Evolutionary conservation across 108 stramenopile genomes (phyloP).

Genomic region (Nitzschia sp.): DNA sequence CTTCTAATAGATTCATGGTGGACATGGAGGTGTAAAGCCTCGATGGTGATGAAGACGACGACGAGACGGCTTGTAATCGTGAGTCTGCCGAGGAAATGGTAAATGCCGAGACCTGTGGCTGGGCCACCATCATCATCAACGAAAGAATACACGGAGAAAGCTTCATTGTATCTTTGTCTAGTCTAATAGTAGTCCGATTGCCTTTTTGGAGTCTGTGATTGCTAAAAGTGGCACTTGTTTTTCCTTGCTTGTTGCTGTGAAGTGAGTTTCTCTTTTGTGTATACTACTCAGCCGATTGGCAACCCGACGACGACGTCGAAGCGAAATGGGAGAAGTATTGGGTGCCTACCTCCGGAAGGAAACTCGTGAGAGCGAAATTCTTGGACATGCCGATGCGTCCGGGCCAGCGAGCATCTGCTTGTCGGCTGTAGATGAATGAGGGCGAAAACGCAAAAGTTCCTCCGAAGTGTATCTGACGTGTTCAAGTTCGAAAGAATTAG

Average conservation of each 20-base stretch:
- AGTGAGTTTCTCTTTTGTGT: neutral
- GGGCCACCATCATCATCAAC: neutral
- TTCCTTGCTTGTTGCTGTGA: neutral
- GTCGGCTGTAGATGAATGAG: no score
- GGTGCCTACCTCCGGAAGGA: neutral
- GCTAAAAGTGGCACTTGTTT: neutral
- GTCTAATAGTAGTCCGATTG: no score
- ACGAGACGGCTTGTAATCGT: neutral
- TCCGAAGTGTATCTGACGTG: no score
- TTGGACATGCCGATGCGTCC: no score
- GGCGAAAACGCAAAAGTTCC: no score
- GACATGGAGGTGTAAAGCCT: conserved; percentile 4
- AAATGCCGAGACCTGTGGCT: neutral
- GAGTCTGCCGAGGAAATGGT: neutral
- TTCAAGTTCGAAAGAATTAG: no score
- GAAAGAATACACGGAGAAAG: neutral
- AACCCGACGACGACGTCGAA: no score
- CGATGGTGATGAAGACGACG: neutral
- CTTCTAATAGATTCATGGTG: neutral
- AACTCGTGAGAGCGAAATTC: neutral
- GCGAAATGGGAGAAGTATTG: neutral
- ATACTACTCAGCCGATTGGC: no score
- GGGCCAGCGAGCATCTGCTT: no score
- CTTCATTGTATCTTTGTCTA: neutral
- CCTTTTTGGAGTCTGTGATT: neutral